Evolutionary conservation across 345 rosid species (phyloP).

Genomic region (Conringia planisiliqua): DNA sequence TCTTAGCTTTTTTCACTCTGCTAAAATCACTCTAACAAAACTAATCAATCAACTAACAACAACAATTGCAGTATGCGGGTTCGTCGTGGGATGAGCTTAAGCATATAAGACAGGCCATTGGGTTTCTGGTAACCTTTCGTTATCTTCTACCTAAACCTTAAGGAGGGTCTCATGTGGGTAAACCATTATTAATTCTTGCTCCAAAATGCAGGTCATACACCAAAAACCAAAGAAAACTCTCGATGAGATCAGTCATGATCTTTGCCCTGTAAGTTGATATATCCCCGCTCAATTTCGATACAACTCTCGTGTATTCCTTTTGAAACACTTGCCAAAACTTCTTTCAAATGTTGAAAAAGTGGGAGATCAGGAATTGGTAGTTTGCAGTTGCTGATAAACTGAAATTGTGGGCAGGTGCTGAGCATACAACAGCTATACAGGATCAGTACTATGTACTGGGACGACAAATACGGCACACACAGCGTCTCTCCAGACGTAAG

Average conservation of each 20-base stretch:
- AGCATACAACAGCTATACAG: slow-evolving; percentile 25
- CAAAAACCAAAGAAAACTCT: slow-evolving; percentile 82
- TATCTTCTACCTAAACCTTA: neutral
- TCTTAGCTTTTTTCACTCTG: neutral
- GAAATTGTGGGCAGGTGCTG: slow-evolving; percentile 12
- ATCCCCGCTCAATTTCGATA: neutral
- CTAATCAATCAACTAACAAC: neutral
- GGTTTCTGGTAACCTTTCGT: slow-evolving; percentile 5
- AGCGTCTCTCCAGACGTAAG: slow-evolving; percentile 90
- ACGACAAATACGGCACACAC: slow-evolving; percentile 84
- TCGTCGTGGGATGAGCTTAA: slow-evolving; percentile 42
- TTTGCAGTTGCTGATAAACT: neutral
- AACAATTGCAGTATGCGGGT: slow-evolving; percentile 52
- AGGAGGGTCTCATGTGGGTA: neutral
- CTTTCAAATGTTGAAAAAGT: neutral
- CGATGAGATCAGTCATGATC: slow-evolving; percentile 82
- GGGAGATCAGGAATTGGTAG: neutral
- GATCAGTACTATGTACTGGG: slow-evolving; percentile 87
- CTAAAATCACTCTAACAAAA: neutral
- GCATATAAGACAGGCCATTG: slow-evolving; percentile 25
- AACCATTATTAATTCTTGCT: neutral
- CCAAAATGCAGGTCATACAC: slow-evolving; percentile 63
- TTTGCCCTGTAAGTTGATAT: slow-evolving; percentile 67
- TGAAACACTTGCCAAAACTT: too few species aligned
- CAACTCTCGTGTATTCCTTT: neutral